These are phyloP conservation scores for Neostapfia colusana DNA, from an alignment of 176 grass and related monocot species.

Conservation along the genomic window DNA sequence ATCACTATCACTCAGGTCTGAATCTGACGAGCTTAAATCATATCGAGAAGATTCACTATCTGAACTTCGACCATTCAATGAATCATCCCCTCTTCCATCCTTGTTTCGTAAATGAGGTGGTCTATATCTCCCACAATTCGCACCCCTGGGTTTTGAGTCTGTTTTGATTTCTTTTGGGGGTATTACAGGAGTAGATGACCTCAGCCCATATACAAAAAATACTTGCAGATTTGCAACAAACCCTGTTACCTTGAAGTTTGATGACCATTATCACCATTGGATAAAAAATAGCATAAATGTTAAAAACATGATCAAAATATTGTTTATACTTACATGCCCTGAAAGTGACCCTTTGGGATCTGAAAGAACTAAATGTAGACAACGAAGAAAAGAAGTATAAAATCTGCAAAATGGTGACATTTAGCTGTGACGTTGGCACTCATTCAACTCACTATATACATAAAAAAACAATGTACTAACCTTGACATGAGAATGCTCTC, in stretches of 20 bases:
- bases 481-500: conserved; percentile 82
- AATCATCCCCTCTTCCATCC: conserved; percentile 41
- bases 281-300: conserved; percentile 9
- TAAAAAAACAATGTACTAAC: conserved; percentile 44
- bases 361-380: conserved; percentile 79
- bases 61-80: conserved; percentile 51
- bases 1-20: conserved; percentile 92
- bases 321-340: conserved; percentile 75
- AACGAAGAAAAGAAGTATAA: conserved; percentile 68
- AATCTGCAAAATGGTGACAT: conserved; percentile 55
- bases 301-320: conserved; percentile 22
- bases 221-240: conserved; percentile 79
- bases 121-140: conserved; percentile 54
- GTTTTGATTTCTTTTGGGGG: conserved; percentile 47
- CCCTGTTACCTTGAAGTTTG: conserved; percentile 84
- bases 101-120: conserved; percentile 84
- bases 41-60: conserved; percentile 71
- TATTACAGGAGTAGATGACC: conserved; percentile 42
- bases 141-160: conserved; percentile 34
- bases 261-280: conserved; percentile 44
- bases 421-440: conserved; percentile 33
- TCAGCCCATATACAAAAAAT: conserved; percentile 81
- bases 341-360: conserved; percentile 77
- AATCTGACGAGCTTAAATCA: conserved; percentile 87
- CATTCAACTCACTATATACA: conserved; percentile 24